Percentiles rank a stretch among this genome's conserved stretches.
Evolutionary conservation across 495 filamentous ascomycete species (phyloP).

Genomic region (Penicillium odoratum): DNA sequence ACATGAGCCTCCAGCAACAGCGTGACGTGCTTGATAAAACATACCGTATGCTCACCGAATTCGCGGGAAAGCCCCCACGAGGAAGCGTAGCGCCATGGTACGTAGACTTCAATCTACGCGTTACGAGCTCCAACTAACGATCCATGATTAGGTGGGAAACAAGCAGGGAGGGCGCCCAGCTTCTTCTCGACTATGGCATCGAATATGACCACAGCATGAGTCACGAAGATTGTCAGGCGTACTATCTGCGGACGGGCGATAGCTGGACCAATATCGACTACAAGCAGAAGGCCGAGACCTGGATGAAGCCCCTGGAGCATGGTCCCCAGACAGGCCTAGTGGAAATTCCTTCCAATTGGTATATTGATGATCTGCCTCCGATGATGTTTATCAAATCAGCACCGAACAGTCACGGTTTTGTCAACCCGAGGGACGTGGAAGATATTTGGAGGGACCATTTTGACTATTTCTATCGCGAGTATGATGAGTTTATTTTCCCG

Average conservation of each 20-base stretch:
- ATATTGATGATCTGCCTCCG: slow-evolving; percentile 61
- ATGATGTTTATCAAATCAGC: slow-evolving; percentile 64
- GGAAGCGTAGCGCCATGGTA: slow-evolving; percentile 62
- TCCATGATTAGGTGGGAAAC: slow-evolving; percentile 57
- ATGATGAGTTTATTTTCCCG: slow-evolving; percentile 68
- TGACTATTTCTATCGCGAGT: slow-evolving; percentile 66
- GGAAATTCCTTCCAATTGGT: slow-evolving; percentile 68
- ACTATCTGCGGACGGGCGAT: slow-evolving; percentile 60
- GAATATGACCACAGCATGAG: slow-evolving; percentile 69
- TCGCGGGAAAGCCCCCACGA: slow-evolving; percentile 71
- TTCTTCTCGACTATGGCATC: slow-evolving; percentile 67
- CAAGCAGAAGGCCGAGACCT: slow-evolving; percentile 55
- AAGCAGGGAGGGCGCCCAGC: slow-evolving; percentile 60
- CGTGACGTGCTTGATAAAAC: slow-evolving; percentile 76
- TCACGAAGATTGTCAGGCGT: slow-evolving; percentile 65
- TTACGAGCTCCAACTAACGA: neutral
- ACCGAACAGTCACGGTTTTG: slow-evolving; percentile 59
- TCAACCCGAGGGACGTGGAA: slow-evolving; percentile 56
- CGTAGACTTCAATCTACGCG: neutral
- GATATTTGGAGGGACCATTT: slow-evolving; percentile 64
- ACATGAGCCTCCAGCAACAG: slow-evolving; percentile 78
- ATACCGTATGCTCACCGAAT: slow-evolving; percentile 68
- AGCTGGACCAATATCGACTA: slow-evolving; percentile 63
- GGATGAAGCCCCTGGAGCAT: slow-evolving; percentile 63
- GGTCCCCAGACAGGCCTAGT: slow-evolving; percentile 56